Conservation (phyloP, 1,284 basidiomycete genomes). For the Pisolithus thermaeus region DNA sequence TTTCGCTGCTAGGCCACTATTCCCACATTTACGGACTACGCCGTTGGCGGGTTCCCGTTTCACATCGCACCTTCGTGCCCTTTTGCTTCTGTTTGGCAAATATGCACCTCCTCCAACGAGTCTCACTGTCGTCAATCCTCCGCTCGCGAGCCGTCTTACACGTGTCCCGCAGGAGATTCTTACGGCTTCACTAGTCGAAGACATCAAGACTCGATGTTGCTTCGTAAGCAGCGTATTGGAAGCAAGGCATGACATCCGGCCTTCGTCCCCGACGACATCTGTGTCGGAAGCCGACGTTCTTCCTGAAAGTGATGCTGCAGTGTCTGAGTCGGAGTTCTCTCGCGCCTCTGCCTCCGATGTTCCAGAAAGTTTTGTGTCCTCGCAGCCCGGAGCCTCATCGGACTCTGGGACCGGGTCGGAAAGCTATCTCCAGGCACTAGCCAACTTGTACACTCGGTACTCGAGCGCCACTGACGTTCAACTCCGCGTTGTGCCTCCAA, state of each 20-base stretch:
- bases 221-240: conserved; percentile 64
- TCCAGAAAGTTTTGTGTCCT: conserved; percentile 43
- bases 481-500: conserved; percentile 60
- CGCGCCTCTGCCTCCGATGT: conserved; percentile 46
- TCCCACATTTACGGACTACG: conserved; percentile 73
- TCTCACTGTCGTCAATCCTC: conserved; percentile 57
- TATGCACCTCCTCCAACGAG: conserved; percentile 75
- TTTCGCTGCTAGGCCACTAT: conserved; percentile 82
- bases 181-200: conserved; percentile 70
- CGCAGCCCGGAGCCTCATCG: conserved; percentile 46
- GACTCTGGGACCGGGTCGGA: conserved; percentile 30
- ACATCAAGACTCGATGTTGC: conserved; percentile 77
- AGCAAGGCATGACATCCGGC: conserved; percentile 28
- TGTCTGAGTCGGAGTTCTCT: conserved; percentile 63
- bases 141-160: conserved; percentile 54
- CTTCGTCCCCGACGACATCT: conserved; percentile 37
- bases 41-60: conserved; percentile 76
- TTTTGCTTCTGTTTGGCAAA: conserved; percentile 75
- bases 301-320: conserved; percentile 45
- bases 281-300: conserved; percentile 50
- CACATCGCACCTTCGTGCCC: conserved; percentile 68
- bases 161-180: conserved; percentile 72
- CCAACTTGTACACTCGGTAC: conserved; percentile 63
- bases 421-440: conserved; percentile 54
- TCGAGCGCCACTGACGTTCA: conserved; percentile 70